Conservation (phyloP, 352 stramenopile species). For the Pythium insidiosum region DNA sequence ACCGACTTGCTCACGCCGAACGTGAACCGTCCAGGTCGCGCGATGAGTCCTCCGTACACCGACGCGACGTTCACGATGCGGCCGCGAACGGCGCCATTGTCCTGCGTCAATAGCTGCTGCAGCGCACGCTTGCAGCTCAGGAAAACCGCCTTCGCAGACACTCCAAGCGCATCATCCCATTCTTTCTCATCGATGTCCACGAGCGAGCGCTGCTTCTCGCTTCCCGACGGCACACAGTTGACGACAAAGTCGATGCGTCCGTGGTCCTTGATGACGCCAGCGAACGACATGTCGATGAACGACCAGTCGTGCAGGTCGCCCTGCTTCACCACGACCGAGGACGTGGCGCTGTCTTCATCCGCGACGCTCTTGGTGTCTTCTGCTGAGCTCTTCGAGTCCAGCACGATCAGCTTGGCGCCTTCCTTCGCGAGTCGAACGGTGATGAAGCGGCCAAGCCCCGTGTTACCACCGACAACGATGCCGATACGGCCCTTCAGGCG, state of each 20-base stretch:
- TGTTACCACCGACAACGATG: slow-evolving; percentile 55
- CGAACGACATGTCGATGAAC: slow-evolving; percentile 43
- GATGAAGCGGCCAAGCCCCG: slow-evolving; percentile 51
- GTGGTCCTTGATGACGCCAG: slow-evolving; percentile 28
- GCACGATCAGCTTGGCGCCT: slow-evolving; percentile 40
- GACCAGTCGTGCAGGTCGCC: slow-evolving; percentile 40
- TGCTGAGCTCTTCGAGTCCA: slow-evolving; percentile 25
- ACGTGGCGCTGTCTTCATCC: slow-evolving; percentile 22
- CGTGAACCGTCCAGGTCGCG: slow-evolving; percentile 48
- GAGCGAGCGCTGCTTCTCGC: slow-evolving; percentile 25
- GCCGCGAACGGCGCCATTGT: slow-evolving; percentile 41
- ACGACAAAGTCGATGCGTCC: slow-evolving; percentile 67
- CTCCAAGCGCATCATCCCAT: slow-evolving; percentile 52
- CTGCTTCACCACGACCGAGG: slow-evolving; percentile 25
- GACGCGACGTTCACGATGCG: slow-evolving; percentile 64
- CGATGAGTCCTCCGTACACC: slow-evolving; percentile 42
- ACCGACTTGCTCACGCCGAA: slow-evolving; percentile 59
- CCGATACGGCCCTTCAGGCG: slow-evolving; percentile 45
- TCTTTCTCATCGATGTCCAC: slow-evolving; percentile 30
- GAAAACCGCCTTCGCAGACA: slow-evolving; percentile 57
- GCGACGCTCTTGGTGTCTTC: slow-evolving; percentile 23
- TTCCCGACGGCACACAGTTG: slow-evolving; percentile 41
- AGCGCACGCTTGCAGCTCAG: slow-evolving; percentile 62
- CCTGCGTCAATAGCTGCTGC: slow-evolving; percentile 50
- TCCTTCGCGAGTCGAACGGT: slow-evolving; percentile 52